These are phyloP conservation scores for Saturnispora gosingensis DNA, from an alignment of 805 yeast species.

Conservation along the genomic window DNA sequence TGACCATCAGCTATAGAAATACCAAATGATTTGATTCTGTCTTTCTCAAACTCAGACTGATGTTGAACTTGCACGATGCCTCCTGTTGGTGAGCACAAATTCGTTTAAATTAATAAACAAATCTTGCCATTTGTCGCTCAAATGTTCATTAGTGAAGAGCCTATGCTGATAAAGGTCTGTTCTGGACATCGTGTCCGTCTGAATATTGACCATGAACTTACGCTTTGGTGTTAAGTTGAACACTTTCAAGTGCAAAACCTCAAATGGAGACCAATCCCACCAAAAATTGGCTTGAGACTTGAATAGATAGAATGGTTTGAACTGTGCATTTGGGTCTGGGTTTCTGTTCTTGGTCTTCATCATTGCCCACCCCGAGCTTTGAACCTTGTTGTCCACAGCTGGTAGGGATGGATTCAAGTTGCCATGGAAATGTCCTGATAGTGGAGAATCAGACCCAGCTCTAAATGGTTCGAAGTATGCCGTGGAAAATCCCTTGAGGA, in stretches of 20 bases:
- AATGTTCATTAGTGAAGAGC: constrained; percentile 41
- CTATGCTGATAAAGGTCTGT: constrained; percentile 81
- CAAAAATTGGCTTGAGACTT: constrained; percentile 32
- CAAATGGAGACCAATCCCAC: constrained; percentile 65
- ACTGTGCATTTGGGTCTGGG: constrained; percentile 32
- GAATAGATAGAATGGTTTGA: constrained; percentile 31
- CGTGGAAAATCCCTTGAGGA: constrained; percentile 67
- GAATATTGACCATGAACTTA: constrained; percentile 70
- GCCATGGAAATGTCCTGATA: constrained; percentile 62
- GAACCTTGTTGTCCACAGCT: constrained; percentile 48
- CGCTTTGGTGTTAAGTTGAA: constrained; percentile 49
- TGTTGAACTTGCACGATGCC: constrained; percentile 50
- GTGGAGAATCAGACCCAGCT: constrained; percentile 26
- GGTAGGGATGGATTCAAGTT: constrained; percentile 60
- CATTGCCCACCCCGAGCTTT: constrained; percentile 70
- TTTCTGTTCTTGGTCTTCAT: constrained; percentile 65
- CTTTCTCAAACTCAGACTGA: constrained; percentile 49
- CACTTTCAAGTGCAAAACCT: constrained; percentile 59
- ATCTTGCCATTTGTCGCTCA: constrained; percentile 65
- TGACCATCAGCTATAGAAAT: constrained; percentile 69
- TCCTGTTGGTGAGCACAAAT: constrained; percentile 75
- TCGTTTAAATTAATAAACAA: constrained; percentile 69
- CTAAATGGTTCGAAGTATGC: constrained; percentile 36
- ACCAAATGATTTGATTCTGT: constrained; percentile 63
- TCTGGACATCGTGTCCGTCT: constrained; percentile 67